A percentile compares a stretch with the other conserved stretches of the same genome.
Conservation (phyloP, 2,329 filamentous ascomycete species). For the Plenodomus biglobosus region DNA sequence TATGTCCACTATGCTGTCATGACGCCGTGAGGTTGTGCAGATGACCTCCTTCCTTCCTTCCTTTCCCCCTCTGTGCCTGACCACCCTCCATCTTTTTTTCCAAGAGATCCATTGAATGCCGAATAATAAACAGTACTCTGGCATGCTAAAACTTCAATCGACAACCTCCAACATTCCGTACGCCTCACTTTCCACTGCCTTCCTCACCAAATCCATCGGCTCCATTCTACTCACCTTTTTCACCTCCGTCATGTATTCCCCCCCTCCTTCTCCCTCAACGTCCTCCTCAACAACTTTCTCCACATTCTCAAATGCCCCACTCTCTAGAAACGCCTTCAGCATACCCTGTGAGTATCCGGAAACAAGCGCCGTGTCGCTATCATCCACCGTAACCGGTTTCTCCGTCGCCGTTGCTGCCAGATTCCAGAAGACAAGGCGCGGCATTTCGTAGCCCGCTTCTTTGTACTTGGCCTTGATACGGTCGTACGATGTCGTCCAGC, state of each 20-base stretch:
- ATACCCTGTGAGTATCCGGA: conserved; percentile 60
- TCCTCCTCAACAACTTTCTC: conserved; percentile 43
- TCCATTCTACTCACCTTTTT: conserved; percentile 32
- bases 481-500: conserved; percentile 54
- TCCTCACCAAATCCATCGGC: conserved; percentile 47
- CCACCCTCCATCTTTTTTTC: too few species aligned
- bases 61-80: too few species aligned
- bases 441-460: conserved; percentile 59
- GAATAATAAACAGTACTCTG: too few species aligned
- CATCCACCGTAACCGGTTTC: conserved; percentile 54
- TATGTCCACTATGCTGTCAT: too few species aligned
- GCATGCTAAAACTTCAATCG: too few species aligned
- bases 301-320: conserved; percentile 49
- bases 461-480: conserved; percentile 52
- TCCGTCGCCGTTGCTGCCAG: conserved; percentile 52
- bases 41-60: too few species aligned
- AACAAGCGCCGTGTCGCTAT: conserved; percentile 54
- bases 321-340: conserved; percentile 60
- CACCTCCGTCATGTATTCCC: conserved; percentile 14
- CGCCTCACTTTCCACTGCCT: conserved; percentile 56
- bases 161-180: conserved; percentile 60
- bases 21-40: too few species aligned
- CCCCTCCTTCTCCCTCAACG: conserved; percentile 38
- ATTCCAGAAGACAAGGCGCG: conserved; percentile 64
- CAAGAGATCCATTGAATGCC: too few species aligned